Conservation (phyloP, 169 alveolate genomes). For the Cryptosporidium tyzzeri region DNA sequence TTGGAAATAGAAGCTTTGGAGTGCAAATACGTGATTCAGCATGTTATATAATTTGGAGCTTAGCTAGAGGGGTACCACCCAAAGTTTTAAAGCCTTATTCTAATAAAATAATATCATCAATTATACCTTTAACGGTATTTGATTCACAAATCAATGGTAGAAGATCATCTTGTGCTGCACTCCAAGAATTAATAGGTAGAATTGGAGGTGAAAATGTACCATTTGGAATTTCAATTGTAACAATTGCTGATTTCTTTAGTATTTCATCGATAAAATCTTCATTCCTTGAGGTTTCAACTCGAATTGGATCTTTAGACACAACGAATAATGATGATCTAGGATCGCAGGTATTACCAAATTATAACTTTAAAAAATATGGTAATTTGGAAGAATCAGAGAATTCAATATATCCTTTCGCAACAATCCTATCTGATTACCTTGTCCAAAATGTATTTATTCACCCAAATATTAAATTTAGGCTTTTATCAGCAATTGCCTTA, state of each 20-base stretch:
- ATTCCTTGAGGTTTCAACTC: conserved; percentile 51
- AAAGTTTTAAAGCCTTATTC: background rate
- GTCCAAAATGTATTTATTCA: conserved; percentile 44
- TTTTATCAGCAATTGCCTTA: conserved; percentile 19
- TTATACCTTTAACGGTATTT: conserved; percentile 73
- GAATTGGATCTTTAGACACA: conserved; percentile 33
- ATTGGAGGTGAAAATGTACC: conserved; percentile 75
- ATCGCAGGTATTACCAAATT: background rate
- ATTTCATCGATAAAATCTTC: conserved; percentile 54
- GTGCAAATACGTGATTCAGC: conserved; percentile 79
- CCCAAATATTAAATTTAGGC: conserved; percentile 45
- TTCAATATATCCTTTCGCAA: conserved; percentile 31
- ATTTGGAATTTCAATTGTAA: conserved; percentile 70
- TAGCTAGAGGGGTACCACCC: conserved; percentile 75
- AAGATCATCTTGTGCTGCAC: conserved; percentile 79
- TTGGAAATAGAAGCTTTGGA: conserved; percentile 59
- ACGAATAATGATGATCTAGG: conserved; percentile 1
- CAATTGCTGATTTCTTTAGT: conserved; percentile 74
- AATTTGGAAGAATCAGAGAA: background rate
- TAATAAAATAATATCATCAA: conserved; percentile 29
- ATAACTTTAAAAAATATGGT: background rate
- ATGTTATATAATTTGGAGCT: conserved; percentile 78
- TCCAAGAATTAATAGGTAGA: conserved; percentile 79
- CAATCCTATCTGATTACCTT: conserved; percentile 18
- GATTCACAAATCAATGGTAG: conserved; percentile 77